A percentile compares a stretch with the other conserved stretches of the same genome.
Conservation (phyloP, 768 basidiomycete genomes). For the Pisolithus sp. region DNA sequence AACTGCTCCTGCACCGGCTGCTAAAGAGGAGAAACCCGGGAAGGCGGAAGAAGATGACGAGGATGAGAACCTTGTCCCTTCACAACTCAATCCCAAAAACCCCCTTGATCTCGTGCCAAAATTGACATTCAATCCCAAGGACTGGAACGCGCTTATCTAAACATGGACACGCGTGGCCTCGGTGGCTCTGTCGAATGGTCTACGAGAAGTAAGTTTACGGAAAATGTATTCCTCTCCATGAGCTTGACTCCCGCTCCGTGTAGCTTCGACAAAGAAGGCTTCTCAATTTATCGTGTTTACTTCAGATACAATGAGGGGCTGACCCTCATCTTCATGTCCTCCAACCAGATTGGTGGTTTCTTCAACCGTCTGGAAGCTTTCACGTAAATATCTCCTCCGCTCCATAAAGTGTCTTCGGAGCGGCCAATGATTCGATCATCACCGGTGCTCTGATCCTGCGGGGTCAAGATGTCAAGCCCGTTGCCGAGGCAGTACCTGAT, state of each 20-base stretch:
- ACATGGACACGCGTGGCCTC: slow-evolving; percentile 91
- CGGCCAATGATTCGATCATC: slow-evolving; percentile 71
- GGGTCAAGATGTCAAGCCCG: slow-evolving; percentile 65
- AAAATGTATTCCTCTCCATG: not conserved
- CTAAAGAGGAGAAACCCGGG: slow-evolving; percentile 61
- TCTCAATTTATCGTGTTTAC: slow-evolving; percentile 86
- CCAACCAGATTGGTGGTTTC: slow-evolving; percentile 91
- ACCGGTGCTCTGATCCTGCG: slow-evolving; percentile 77
- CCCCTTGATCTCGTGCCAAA: slow-evolving; percentile 90
- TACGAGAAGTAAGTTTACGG: slow-evolving; percentile 71
- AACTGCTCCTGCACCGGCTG: slow-evolving; percentile 39
- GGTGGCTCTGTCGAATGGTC: slow-evolving; percentile 87
- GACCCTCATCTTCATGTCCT: slow-evolving; percentile 89
- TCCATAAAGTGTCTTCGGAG: slow-evolving; percentile 88
- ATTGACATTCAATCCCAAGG: slow-evolving; percentile 82
- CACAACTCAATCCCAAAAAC: slow-evolving; percentile 90
- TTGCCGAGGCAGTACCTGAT: slow-evolving; percentile 80
- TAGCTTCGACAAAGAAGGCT: slow-evolving; percentile 85
- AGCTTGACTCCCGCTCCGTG: not conserved
- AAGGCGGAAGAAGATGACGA: slow-evolving; percentile 55
- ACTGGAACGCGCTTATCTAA: slow-evolving; percentile 97
- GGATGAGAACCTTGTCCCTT: slow-evolving; percentile 64
- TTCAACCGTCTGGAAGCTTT: slow-evolving; percentile 97
- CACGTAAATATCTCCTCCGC: slow-evolving; percentile 94
- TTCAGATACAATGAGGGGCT: slow-evolving; percentile 97